Conservation (phyloP, 345 rosid genomes). For the Odontarrhena argentea region DNA sequence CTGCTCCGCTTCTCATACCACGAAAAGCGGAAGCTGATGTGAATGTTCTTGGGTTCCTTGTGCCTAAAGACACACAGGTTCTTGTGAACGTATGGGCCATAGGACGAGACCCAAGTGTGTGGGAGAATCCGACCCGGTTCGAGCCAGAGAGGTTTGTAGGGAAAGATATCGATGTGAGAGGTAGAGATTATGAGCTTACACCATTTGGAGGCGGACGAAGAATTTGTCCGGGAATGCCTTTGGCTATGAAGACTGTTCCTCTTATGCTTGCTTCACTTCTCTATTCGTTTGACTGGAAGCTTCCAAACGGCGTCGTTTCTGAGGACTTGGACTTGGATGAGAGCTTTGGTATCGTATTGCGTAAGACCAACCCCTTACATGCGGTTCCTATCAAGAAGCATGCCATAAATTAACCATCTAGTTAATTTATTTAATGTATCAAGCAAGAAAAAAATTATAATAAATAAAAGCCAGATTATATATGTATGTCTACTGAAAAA, state of each 20-base stretch:
- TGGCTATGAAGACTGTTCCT: constrained; percentile 44
- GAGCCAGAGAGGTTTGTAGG: constrained; percentile 44
- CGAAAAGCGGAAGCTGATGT: constrained; percentile 35
- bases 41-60: constrained; percentile 33
- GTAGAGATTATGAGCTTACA: constrained; percentile 21
- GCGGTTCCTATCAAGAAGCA: constrained; percentile 33
- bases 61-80: constrained; percentile 45
- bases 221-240: constrained; percentile 45
- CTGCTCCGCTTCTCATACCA: constrained; percentile 46
- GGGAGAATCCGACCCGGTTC: constrained; percentile 39
- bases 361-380: constrained; percentile 39
- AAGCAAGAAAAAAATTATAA: too few relatives aligned
- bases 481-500: too few relatives aligned
- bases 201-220: constrained; percentile 38
- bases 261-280: constrained; percentile 51
- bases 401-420: constrained; percentile 2
- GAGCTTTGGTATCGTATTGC: constrained; percentile 39
- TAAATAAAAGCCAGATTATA: too few relatives aligned
- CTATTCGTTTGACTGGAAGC: constrained; percentile 53
- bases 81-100: constrained; percentile 46
- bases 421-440: background rate
- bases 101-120: constrained; percentile 43
- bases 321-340: constrained; percentile 50
- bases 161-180: constrained; percentile 32
- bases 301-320: constrained; percentile 33